Percentiles rank a stretch among this genome's conserved stretches.
Evolutionary conservation across 345 rosid species (phyloP).

Genomic region (Aethionema arabicum): DNA sequence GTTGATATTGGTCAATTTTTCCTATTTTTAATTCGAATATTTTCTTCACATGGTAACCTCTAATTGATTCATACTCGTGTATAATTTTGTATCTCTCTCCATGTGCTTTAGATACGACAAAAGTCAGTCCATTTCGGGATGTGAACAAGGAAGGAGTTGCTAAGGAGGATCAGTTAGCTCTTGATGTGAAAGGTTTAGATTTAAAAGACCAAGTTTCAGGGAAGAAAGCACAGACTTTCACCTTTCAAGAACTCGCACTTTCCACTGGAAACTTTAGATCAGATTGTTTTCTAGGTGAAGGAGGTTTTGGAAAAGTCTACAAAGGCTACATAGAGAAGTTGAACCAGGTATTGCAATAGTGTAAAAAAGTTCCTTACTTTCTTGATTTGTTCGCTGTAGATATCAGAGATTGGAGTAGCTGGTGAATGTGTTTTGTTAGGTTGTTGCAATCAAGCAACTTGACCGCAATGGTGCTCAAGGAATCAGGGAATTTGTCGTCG

Average conservation of each 20-base stretch:
- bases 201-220: constrained; percentile 46
- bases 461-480: constrained; percentile 85
- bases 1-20: constrained; percentile 1
- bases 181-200: constrained; percentile 52
- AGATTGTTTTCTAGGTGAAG: constrained; percentile 77
- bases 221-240: constrained; percentile 54
- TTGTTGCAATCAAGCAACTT: constrained; percentile 89
- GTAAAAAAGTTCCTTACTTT: constrained; percentile 4
- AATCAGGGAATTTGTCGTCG: constrained; percentile 78
- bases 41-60: not conserved
- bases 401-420: constrained; percentile 14
- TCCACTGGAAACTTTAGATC: constrained; percentile 65
- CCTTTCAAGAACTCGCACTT: constrained; percentile 55
- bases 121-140: constrained; percentile 44
- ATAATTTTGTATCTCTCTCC: constrained; percentile 12
- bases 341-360: constrained; percentile 49
- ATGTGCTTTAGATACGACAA: constrained; percentile 45
- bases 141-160: constrained; percentile 39
- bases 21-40: constrained; percentile 11
- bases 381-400: constrained; percentile 7
- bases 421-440: constrained; percentile 39
- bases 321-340: constrained; percentile 56
- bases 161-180: constrained; percentile 47
- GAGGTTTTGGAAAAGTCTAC: constrained; percentile 88
- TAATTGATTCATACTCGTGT: not conserved